phyloP scores from a whole-genome alignment of 2,329 filamentous ascomycete species.

The Cadophora malorum region DNA sequence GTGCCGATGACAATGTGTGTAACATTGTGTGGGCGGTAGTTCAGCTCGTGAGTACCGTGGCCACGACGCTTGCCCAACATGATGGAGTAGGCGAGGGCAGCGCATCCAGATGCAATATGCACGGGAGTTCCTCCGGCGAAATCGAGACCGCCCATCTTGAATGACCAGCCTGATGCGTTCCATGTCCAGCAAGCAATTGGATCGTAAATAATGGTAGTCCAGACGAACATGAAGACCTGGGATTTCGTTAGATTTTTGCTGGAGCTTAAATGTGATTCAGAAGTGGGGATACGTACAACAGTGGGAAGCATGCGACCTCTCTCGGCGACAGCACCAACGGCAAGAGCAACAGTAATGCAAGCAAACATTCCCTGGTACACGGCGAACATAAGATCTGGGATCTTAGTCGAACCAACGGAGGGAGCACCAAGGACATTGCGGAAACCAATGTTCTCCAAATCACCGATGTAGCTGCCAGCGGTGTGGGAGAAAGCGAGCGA shows the following conservation, averaged over 20 bases:
- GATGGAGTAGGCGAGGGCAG: constrained; percentile 87
- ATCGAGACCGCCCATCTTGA: constrained; percentile 80
- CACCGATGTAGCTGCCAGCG: constrained; percentile 69
- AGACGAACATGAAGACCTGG: constrained; percentile 92
- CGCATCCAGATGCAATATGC: constrained; percentile 82
- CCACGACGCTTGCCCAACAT: constrained; percentile 78
- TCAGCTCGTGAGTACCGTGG: constrained; percentile 85
- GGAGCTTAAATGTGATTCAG: background rate
- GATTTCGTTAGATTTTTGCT: constrained; percentile 49
- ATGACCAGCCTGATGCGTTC: constrained; percentile 84
- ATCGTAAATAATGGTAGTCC: constrained; percentile 89
- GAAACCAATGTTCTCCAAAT: constrained; percentile 81
- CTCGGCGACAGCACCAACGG: constrained; percentile 84
- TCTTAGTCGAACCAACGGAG: constrained; percentile 73
- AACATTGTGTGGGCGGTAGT: constrained; percentile 92
- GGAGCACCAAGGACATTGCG: constrained; percentile 76
- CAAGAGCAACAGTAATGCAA: constrained; percentile 83
- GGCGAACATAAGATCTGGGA: constrained; percentile 85
- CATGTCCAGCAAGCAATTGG: constrained; percentile 96
- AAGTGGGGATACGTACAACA: constrained; percentile 19
- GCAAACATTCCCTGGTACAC: constrained; percentile 91
- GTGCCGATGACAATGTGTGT: constrained; percentile 92
- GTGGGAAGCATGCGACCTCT: constrained; percentile 56
- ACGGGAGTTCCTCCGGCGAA: constrained; percentile 92
- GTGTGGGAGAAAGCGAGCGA: constrained; percentile 62